Percentiles rank a stretch among this genome's conserved stretches.
These are phyloP conservation scores for Phylloporus sp. DNA, from an alignment of 768 basidiomycete species.

Conservation along the genomic window DNA sequence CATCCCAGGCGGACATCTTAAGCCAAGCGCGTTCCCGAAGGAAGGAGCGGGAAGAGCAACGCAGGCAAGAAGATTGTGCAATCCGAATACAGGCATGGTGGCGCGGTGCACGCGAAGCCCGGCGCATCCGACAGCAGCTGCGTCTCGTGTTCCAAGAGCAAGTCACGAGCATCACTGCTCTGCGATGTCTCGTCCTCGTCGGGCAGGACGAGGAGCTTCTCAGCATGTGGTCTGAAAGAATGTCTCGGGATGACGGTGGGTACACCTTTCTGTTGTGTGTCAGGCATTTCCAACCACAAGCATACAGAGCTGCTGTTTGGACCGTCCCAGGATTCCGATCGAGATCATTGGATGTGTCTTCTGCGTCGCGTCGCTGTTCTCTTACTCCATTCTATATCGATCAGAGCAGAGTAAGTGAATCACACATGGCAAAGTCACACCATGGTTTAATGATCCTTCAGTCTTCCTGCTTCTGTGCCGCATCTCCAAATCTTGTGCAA, in stretches of 20 bases:
- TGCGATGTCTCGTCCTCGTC: slow-evolving; percentile 63
- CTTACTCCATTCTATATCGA: slow-evolving; percentile 50
- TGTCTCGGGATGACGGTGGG: slow-evolving; percentile 21
- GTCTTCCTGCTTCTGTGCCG: slow-evolving; percentile 40
- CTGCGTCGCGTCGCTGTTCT: slow-evolving; percentile 45
- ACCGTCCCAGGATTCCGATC: slow-evolving; percentile 34
- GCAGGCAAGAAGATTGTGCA: slow-evolving; percentile 55
- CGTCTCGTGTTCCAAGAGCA: slow-evolving; percentile 47
- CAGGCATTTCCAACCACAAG: slow-evolving; percentile 1
- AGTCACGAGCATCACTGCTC: slow-evolving; percentile 47
- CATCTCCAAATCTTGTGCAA: slow-evolving; percentile 50
- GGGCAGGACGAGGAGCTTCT: slow-evolving; percentile 37
- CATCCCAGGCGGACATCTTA: slow-evolving; percentile 54
- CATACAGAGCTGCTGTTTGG: slow-evolving; percentile 37
- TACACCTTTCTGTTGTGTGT: not conserved
- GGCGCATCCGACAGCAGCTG: slow-evolving; percentile 41
- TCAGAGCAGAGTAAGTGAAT: slow-evolving; percentile 43
- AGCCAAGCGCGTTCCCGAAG: slow-evolving; percentile 58
- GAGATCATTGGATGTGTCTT: slow-evolving; percentile 57
- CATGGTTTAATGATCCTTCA: slow-evolving; percentile 21
- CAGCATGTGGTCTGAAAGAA: slow-evolving; percentile 28
- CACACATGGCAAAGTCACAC: not conserved
- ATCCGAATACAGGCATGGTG: slow-evolving; percentile 66
- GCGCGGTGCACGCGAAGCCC: slow-evolving; percentile 46
- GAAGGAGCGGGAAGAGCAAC: slow-evolving; percentile 50